Percentiles rank a stretch among this genome's conserved stretches.
phyloP scores from a whole-genome alignment of 148 eudicot species.

The Vaccinium corymbosum region DNA sequence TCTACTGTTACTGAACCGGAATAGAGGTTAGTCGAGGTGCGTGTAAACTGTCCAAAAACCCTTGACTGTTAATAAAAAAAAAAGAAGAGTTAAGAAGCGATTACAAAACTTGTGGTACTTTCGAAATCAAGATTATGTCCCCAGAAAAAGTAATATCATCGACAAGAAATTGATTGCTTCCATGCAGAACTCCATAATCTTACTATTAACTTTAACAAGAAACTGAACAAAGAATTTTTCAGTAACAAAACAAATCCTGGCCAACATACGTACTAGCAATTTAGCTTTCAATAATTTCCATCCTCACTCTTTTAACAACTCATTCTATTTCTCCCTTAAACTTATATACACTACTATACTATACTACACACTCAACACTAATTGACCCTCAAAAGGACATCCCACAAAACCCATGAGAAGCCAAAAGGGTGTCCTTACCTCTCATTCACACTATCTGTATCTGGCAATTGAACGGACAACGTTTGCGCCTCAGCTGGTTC shows the following conservation, averaged over 20 bases:
- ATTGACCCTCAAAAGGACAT: background rate
- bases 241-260: background rate
- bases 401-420: background rate
- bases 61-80: too few species aligned
- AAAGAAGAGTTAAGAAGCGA: too few species aligned
- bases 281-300: background rate
- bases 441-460: constrained; percentile 2
- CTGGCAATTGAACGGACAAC: background rate
- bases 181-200: background rate
- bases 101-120: too few species aligned
- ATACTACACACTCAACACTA: background rate
- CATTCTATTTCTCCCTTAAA: background rate
- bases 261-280: background rate
- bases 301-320: background rate
- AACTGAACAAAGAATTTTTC: background rate
- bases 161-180: background rate
- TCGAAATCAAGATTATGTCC: too few species aligned
- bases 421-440: background rate
- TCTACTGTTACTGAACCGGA: too few species aligned
- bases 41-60: too few species aligned
- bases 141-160: too few species aligned
- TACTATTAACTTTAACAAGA: background rate
- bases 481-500: background rate
- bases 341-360: background rate
- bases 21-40: too few species aligned